phyloP scores from a whole-genome alignment of 2,329 filamentous ascomycete species.

The Macrophomina tecta region DNA sequence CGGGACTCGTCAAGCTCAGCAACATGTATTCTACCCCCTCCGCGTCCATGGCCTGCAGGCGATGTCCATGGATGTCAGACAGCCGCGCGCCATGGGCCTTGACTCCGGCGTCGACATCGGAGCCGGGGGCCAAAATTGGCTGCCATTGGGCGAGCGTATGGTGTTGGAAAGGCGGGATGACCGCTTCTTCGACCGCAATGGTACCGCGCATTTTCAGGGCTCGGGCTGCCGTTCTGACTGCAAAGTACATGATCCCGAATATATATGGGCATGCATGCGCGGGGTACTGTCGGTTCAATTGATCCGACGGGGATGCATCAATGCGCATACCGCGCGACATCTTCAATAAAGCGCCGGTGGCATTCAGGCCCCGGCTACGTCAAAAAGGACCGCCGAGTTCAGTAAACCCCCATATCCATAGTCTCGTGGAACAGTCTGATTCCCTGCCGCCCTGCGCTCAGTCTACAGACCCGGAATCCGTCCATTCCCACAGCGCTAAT shows the following conservation, averaged over 20 bases:
- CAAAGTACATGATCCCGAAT: neutral
- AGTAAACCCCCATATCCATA: no score
- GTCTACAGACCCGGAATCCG: neutral
- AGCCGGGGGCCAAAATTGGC: constrained; percentile 62
- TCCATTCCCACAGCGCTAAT: neutral
- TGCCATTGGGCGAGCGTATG: constrained; percentile 70
- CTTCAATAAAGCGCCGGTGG: no score
- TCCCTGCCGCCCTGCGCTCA: neutral
- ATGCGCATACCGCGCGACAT: no score
- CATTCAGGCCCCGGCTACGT: no score
- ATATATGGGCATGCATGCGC: neutral
- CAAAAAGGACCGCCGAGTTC: no score
- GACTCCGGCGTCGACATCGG: constrained; percentile 43
- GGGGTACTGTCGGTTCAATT: neutral
- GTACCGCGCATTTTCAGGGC: constrained; percentile 61
- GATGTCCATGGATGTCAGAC: constrained; percentile 50
- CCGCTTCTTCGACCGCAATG: constrained; percentile 66
- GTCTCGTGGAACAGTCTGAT: no score
- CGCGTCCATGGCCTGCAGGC: constrained; percentile 51
- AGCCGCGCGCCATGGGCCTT: constrained; percentile 63
- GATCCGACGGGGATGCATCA: no score
- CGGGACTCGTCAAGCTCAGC: constrained; percentile 56
- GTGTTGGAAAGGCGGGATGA: constrained; percentile 63
- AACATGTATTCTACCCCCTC: constrained; percentile 57
- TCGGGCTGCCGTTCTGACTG: no score